Percentiles rank a stretch among this genome's conserved stretches.
Evolutionary conservation across 2,329 filamentous ascomycete genomes (phyloP).

Genomic region (Colletotrichum sublineola): DNA sequence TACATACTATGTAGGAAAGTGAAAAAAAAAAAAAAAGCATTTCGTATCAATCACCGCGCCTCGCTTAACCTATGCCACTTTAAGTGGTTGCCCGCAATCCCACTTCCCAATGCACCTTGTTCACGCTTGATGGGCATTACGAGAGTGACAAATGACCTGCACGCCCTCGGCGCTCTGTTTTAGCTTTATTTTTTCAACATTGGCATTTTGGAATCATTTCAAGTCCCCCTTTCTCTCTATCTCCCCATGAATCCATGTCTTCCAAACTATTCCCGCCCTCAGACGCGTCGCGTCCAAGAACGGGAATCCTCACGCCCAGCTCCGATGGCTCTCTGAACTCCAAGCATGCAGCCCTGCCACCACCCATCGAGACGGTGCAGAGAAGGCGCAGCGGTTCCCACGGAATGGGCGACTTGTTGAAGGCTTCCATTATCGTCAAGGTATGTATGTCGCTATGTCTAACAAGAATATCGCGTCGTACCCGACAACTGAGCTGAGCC

Average conservation of each 20-base stretch:
- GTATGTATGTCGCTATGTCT: constrained; percentile 55
- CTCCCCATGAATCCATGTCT: constrained; percentile 42
- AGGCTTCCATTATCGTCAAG: constrained; percentile 65
- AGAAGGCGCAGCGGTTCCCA: constrained; percentile 54
- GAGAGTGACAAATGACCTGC: neutral
- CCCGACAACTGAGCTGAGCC: constrained; percentile 46
- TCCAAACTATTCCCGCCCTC: constrained; percentile 43
- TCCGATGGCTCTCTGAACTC: constrained; percentile 56
- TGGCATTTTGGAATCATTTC: neutral
- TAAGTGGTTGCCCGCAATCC: constrained; percentile 16
- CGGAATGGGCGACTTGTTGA: constrained; percentile 66
- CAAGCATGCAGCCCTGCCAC: constrained; percentile 47
- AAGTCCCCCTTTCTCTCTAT: neutral
- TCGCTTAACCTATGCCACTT: constrained; percentile 16
- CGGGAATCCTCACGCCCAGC: constrained; percentile 57
- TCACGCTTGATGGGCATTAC: neutral
- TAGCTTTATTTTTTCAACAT: neutral
- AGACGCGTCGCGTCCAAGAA: constrained; percentile 65
- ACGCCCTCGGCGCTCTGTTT: neutral
- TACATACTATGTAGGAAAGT: no score
- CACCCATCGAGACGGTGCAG: constrained; percentile 50
- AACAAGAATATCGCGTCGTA: neutral
- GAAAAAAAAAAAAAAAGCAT: neutral
- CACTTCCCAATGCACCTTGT: neutral
- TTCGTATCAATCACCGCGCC: constrained; percentile 10